Percentiles rank a stretch among this genome's conserved stretches.
phyloP scores from a whole-genome alignment of 2,329 filamentous ascomycete genomes.

The Aureobasidium musti region DNA sequence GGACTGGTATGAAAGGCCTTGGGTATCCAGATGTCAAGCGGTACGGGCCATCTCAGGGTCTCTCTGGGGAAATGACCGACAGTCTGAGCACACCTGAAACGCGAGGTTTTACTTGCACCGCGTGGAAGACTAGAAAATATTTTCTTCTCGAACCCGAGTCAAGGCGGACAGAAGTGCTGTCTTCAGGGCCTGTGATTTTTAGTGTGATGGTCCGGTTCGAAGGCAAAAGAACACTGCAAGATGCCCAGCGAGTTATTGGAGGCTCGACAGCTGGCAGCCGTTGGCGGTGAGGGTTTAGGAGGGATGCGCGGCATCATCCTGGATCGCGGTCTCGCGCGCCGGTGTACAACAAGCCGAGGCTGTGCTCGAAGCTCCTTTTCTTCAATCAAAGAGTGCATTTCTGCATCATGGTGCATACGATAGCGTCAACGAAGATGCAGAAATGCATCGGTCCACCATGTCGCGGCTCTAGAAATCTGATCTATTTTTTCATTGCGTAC shows the following conservation, averaged over 20 bases:
- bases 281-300: slow-evolving; percentile 10
- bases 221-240: background rate
- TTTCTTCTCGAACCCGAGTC: slow-evolving; percentile 18
- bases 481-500: slow-evolving; percentile 3
- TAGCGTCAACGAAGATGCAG: slow-evolving; percentile 25
- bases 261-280: slow-evolving; percentile 1
- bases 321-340: background rate
- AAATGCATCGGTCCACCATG: background rate
- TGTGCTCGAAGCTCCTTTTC: background rate
- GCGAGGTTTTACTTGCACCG: slow-evolving; percentile 3
- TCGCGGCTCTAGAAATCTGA: background rate
- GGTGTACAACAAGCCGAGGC: background rate
- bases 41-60: slow-evolving; percentile 27
- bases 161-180: background rate
- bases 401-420: slow-evolving; percentile 12
- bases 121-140: slow-evolving; percentile 1
- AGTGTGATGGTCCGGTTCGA: background rate
- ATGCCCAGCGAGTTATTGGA: background rate
- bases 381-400: slow-evolving; percentile 7
- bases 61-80: slow-evolving; percentile 18
- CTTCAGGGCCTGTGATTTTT: background rate
- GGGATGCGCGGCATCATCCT: background rate
- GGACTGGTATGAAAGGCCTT: slow-evolving; percentile 7
- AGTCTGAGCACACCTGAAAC: slow-evolving; percentile 8
- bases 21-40: slow-evolving; percentile 22